Percentiles rank a stretch among this genome's conserved stretches.
Conservation (phyloP, 169 alveolate genomes). For the Neospora caninum region DNA sequence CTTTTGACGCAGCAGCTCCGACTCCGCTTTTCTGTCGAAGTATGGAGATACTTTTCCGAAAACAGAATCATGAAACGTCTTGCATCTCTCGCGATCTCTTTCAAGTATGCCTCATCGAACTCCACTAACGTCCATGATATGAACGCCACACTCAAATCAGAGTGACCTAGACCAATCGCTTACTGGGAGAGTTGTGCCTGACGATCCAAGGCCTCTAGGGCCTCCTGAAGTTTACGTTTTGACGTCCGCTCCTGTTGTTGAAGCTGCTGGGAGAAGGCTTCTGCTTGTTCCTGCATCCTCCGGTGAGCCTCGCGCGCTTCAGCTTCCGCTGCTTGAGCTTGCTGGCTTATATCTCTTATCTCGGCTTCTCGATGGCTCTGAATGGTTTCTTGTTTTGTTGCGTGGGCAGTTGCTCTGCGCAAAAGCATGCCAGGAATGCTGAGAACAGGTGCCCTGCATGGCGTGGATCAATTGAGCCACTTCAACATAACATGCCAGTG, state of each 20-base stretch:
- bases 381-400: not conserved
- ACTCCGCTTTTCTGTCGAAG: slow-evolving; percentile 1
- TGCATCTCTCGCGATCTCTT: too few relatives aligned
- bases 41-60: too few relatives aligned
- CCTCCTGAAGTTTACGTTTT: not conserved
- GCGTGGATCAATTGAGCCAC: too few relatives aligned
- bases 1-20: not conserved
- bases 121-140: too few relatives aligned
- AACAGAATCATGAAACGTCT: too few relatives aligned
- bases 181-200: not conserved
- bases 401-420: not conserved
- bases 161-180: not conserved
- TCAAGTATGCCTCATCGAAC: too few relatives aligned
- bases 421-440: too few relatives aligned
- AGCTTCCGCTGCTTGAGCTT: not conserved
- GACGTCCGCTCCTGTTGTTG: not conserved
- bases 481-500: too few relatives aligned
- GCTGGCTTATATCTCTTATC: not conserved
- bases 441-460: too few relatives aligned
- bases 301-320: slow-evolving; percentile 13
- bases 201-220: not conserved
- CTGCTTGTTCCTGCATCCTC: not conserved
- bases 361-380: not conserved
- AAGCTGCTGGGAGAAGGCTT: not conserved
- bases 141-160: too few relatives aligned